A percentile compares a stretch with the other conserved stretches of the same genome.
phyloP scores from a whole-genome alignment of 345 rosid species.

The Rubroshorea leprosula region DNA sequence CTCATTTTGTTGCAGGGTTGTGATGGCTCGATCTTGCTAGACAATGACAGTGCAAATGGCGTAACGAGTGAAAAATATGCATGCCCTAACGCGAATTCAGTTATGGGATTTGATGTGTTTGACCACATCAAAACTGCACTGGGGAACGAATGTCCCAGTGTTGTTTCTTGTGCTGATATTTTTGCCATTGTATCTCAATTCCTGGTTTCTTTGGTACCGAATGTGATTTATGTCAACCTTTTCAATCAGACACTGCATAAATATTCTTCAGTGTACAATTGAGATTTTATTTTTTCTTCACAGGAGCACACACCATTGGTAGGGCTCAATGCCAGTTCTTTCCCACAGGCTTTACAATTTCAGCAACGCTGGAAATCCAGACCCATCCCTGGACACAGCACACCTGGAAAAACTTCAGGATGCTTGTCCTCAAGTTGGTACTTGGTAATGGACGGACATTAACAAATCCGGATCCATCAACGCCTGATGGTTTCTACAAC shows the following conservation, averaged over 20 bases:
- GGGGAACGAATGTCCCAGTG: constrained; percentile 40
- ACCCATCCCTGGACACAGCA: constrained; percentile 46
- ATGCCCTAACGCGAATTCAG: constrained; percentile 42
- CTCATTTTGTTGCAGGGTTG: constrained; percentile 63
- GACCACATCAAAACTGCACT: constrained; percentile 45
- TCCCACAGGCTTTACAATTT: constrained; percentile 41
- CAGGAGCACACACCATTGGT: constrained; percentile 73
- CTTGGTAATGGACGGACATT: constrained; percentile 28
- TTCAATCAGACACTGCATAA: not conserved
- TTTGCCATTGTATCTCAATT: constrained; percentile 26
- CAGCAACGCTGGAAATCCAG: constrained; percentile 34
- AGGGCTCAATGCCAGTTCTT: constrained; percentile 37
- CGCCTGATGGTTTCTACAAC: constrained; percentile 47
- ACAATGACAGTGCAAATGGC: constrained; percentile 28
- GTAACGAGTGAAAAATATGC: constrained; percentile 48
- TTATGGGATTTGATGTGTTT: constrained; percentile 44
- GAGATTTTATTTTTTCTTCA: not conserved
- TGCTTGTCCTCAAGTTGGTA: constrained; percentile 49
- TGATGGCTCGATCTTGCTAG: constrained; percentile 50
- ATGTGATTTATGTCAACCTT: not conserved
- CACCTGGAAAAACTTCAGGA: constrained; percentile 30
- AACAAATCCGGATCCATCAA: constrained; percentile 39
- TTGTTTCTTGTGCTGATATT: constrained; percentile 53
- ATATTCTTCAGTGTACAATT: too few relatives aligned
- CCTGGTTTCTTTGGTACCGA: not conserved